Evolutionary conservation across 2,329 filamentous ascomycete genomes (phyloP).

Genomic region (Scedosporium minutisporum): DNA sequence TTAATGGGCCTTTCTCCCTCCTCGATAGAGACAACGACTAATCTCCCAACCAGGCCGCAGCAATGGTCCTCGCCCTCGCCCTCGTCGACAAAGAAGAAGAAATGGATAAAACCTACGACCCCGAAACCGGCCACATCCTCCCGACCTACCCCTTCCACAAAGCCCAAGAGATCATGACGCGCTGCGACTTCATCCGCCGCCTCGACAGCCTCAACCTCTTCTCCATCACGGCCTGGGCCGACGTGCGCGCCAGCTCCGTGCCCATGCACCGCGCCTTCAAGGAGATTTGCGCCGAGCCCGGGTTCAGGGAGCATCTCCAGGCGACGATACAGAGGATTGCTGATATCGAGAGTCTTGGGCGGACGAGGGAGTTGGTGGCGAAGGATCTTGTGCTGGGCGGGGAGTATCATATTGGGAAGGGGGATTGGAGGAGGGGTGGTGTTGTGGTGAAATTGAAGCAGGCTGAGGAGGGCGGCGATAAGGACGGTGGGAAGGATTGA

Average conservation of each 20-base stretch:
- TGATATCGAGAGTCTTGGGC: constrained; percentile 87
- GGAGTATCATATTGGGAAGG: constrained; percentile 56
- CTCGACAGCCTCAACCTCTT: constrained; percentile 95
- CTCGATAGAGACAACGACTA: constrained; percentile 7
- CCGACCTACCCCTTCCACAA: constrained; percentile 74
- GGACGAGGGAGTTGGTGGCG: constrained; percentile 89
- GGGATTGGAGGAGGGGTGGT: constrained; percentile 20
- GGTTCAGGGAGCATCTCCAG: constrained; percentile 76
- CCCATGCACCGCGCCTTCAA: constrained; percentile 92
- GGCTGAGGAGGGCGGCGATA: constrained; percentile 21
- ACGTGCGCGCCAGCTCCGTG: constrained; percentile 85
- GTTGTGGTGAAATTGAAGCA: constrained; percentile 34
- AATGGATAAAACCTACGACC: constrained; percentile 57
- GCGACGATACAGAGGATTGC: constrained; percentile 74
- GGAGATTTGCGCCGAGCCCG: constrained; percentile 65
- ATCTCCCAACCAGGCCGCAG: constrained; percentile 52
- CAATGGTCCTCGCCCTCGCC: constrained; percentile 86
- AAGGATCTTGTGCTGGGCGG: constrained; percentile 87
- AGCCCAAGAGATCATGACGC: constrained; percentile 87
- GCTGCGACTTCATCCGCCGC: constrained; percentile 84
- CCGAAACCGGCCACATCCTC: constrained; percentile 60
- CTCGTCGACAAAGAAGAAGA: constrained; percentile 73
- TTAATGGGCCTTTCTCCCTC: neutral
- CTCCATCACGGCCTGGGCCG: constrained; percentile 78
- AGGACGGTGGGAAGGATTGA: neutral